A percentile compares a stretch with the other conserved stretches of the same genome.
These are phyloP conservation scores for Rhytidhysteron rufulum DNA, from an alignment of 2,329 filamentous ascomycete genomes.

Conservation along the genomic window DNA sequence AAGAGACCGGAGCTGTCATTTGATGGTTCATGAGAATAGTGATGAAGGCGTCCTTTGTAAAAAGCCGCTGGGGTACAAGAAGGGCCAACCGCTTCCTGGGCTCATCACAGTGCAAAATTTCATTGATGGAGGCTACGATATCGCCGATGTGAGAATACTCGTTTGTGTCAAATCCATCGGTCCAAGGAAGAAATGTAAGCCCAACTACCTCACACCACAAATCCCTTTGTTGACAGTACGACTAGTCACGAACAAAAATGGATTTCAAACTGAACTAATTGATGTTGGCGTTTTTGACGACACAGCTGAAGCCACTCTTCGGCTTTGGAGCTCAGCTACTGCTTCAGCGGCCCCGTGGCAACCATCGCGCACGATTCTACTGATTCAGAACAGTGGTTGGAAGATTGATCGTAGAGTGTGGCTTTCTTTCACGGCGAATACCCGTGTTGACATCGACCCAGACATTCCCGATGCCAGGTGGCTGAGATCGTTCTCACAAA, in stretches of 20 bases:
- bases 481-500: slow-evolving; percentile 48
- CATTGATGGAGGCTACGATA: slow-evolving; percentile 52
- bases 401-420: slow-evolving; percentile 33
- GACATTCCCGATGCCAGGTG: slow-evolving; percentile 51
- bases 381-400: slow-evolving; percentile 47
- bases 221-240: neutral
- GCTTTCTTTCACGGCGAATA: slow-evolving; percentile 40
- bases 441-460: slow-evolving; percentile 55
- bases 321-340: slow-evolving; percentile 52
- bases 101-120: slow-evolving; percentile 58
- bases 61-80: slow-evolving; percentile 43
- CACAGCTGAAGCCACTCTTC: slow-evolving; percentile 51
- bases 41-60: slow-evolving; percentile 44
- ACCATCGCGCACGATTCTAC: slow-evolving; percentile 48
- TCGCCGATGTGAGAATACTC: slow-evolving; percentile 49
- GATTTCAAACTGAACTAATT: slow-evolving; percentile 43
- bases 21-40: slow-evolving; percentile 51
- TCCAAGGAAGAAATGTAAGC: slow-evolving; percentile 45
- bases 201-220: neutral
- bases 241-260: slow-evolving; percentile 47
- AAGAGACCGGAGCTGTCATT: slow-evolving; percentile 50
- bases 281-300: slow-evolving; percentile 57
- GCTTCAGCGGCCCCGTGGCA: slow-evolving; percentile 43
- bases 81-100: slow-evolving; percentile 36
- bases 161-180: slow-evolving; percentile 58